Percentiles rank a stretch among this genome's conserved stretches.
phyloP scores from a whole-genome alignment of 345 rosid species.

The Pugionium cornutum region DNA sequence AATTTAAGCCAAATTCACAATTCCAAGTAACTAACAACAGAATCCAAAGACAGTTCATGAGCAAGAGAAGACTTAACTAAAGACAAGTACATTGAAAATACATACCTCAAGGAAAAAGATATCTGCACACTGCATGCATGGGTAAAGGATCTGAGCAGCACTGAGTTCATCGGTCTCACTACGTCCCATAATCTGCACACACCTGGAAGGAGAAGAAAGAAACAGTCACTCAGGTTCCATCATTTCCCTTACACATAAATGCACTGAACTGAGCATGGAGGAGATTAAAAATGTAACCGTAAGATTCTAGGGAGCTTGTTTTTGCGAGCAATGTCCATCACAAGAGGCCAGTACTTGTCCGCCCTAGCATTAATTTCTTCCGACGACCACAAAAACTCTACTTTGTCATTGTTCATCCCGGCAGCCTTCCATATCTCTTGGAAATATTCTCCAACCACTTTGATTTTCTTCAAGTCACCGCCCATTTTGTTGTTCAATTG shows the following conservation, averaged over 20 bases:
- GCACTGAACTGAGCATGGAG: neutral
- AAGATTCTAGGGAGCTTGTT: slow-evolving; percentile 78
- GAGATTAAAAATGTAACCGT: slow-evolving; percentile 40
- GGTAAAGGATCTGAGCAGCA: slow-evolving; percentile 84
- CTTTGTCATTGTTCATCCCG: slow-evolving; percentile 70
- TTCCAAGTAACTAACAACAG: slow-evolving; percentile 2
- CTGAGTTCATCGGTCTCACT: slow-evolving; percentile 79
- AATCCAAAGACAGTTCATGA: neutral
- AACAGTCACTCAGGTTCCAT: slow-evolving; percentile 5
- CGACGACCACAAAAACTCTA: slow-evolving; percentile 86
- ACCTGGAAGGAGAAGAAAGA: slow-evolving; percentile 48
- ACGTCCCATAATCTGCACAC: slow-evolving; percentile 89
- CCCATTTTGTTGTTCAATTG: slow-evolving; percentile 90
- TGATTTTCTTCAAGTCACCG: slow-evolving; percentile 79
- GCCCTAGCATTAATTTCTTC: slow-evolving; percentile 78
- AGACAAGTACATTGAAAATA: neutral
- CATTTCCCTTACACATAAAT: slow-evolving; percentile 3
- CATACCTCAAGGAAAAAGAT: slow-evolving; percentile 81
- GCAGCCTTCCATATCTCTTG: slow-evolving; percentile 84
- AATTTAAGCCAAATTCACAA: neutral
- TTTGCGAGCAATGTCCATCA: slow-evolving; percentile 89
- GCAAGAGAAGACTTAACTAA: neutral
- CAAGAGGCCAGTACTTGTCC: slow-evolving; percentile 85
- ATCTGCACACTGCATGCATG: slow-evolving; percentile 97
- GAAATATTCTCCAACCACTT: slow-evolving; percentile 65